Evolutionary conservation across 2,329 filamentous ascomycete species (phyloP).

Genomic region (Fusarium neocosmosporiellum): DNA sequence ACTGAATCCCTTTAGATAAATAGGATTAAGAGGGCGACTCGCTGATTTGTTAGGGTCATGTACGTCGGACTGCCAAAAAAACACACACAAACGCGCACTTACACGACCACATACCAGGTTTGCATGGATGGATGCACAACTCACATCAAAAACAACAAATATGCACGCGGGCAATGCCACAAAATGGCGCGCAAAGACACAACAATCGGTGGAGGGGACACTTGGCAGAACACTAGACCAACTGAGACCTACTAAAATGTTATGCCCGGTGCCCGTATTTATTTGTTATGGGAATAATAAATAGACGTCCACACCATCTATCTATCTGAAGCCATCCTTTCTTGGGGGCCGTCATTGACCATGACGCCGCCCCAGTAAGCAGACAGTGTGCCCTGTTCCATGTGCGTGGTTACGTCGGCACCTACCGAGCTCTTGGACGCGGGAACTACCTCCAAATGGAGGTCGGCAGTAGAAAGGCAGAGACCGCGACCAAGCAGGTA

Average conservation of each 20-base stretch:
- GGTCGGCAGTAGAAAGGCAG: background rate
- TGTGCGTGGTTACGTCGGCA: slow-evolving; percentile 19
- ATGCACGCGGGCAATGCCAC: slow-evolving; percentile 19
- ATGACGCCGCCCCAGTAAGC: slow-evolving; percentile 14
- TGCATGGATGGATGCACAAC: slow-evolving; percentile 20
- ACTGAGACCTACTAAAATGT: background rate
- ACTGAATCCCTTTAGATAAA: background rate
- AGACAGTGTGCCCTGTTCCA: slow-evolving; percentile 14
- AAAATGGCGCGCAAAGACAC: slow-evolving; percentile 21
- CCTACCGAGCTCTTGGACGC: slow-evolving; percentile 20
- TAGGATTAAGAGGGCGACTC: background rate
- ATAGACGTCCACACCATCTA: background rate
- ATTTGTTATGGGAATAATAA: slow-evolving; percentile 3
- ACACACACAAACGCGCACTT: background rate
- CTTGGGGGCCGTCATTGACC: slow-evolving; percentile 14
- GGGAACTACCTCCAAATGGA: background rate
- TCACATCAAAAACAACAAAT: slow-evolving; percentile 29
- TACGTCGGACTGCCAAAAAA: background rate
- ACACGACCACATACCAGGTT: background rate
- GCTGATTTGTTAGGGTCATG: background rate
- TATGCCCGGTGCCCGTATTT: background rate
- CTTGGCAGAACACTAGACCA: background rate
- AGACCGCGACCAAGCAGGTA: background rate
- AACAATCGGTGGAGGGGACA: slow-evolving; percentile 5
- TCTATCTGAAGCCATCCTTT: background rate